phyloP scores from a whole-genome alignment of 202 grass and related monocot genomes.

The Saccharum hybrid region DNA sequence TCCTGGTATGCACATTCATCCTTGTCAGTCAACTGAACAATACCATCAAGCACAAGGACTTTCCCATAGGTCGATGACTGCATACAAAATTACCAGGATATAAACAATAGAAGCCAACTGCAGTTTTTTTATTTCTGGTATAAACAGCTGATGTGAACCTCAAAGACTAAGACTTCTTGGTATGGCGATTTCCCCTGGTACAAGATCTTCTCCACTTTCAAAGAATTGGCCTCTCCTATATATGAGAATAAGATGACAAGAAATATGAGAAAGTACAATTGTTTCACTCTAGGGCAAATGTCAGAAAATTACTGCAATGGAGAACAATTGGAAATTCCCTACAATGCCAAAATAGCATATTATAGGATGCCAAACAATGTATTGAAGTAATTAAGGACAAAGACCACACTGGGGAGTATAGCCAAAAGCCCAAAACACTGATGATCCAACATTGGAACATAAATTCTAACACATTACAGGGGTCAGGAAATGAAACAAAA shows the following conservation, averaged over 20 bases:
- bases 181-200: slow-evolving; percentile 86
- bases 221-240: slow-evolving; percentile 88
- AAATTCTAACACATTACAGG: background rate
- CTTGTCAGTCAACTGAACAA: slow-evolving; percentile 95
- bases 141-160: slow-evolving; percentile 60
- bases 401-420: background rate
- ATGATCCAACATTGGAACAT: slow-evolving; percentile 5
- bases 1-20: slow-evolving; percentile 99
- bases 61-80: slow-evolving; percentile 92
- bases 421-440: background rate
- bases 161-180: slow-evolving; percentile 91
- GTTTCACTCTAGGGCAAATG: slow-evolving; percentile 27
- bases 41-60: slow-evolving; percentile 97
- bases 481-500: slow-evolving; percentile 14
- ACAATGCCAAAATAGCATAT: background rate
- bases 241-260: slow-evolving; percentile 34
- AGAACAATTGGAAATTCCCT: background rate
- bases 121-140: background rate
- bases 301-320: background rate
- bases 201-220: slow-evolving; percentile 92
- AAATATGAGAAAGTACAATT: background rate
- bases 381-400: background rate
- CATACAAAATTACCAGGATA: slow-evolving; percentile 43
- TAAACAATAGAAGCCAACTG: slow-evolving; percentile 27
- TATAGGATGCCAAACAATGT: slow-evolving; percentile 8